A percentile compares a stretch with the other conserved stretches of the same genome.
Evolutionary conservation across 2,329 filamentous ascomycete species (phyloP).

Genomic region (Gyromitra esculenta): DNA sequence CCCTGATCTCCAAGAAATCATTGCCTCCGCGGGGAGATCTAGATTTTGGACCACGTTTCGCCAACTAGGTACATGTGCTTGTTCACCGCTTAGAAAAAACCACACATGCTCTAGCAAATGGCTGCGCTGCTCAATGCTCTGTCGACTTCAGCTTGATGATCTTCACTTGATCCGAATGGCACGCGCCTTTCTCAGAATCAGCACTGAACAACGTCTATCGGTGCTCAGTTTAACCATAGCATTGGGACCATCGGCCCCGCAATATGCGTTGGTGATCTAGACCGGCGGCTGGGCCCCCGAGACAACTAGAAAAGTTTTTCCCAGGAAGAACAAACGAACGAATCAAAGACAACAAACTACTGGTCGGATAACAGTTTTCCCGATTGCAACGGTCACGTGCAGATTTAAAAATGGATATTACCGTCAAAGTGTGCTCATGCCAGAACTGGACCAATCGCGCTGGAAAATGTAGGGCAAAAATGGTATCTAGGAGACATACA

Average conservation of each 20-base stretch:
- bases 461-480: background rate
- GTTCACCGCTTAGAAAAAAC: background rate
- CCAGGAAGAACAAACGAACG: background rate
- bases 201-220: constrained; percentile 6
- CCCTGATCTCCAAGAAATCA: constrained; percentile 25
- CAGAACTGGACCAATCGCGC: background rate
- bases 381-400: constrained; percentile 4
- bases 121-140: constrained; percentile 13
- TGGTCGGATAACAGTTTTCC: background rate
- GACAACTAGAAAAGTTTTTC: background rate
- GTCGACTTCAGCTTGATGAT: constrained; percentile 11
- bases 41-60: constrained; percentile 38
- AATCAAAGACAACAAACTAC: background rate
- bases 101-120: constrained; percentile 9
- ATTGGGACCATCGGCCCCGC: constrained; percentile 34
- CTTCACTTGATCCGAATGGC: constrained; percentile 9
- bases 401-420: background rate
- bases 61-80: background rate
- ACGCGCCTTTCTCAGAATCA: background rate
- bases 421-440: background rate
- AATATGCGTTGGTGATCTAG: constrained; percentile 42
- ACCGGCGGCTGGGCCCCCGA: constrained; percentile 16
- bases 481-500: background rate
- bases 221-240: constrained; percentile 33
- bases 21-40: constrained; percentile 29